Evolutionary conservation across 441 rosid genomes (phyloP), one percentile per base, ranked within the genome.

Genomic region (Syzygium malaccense): DNA sequence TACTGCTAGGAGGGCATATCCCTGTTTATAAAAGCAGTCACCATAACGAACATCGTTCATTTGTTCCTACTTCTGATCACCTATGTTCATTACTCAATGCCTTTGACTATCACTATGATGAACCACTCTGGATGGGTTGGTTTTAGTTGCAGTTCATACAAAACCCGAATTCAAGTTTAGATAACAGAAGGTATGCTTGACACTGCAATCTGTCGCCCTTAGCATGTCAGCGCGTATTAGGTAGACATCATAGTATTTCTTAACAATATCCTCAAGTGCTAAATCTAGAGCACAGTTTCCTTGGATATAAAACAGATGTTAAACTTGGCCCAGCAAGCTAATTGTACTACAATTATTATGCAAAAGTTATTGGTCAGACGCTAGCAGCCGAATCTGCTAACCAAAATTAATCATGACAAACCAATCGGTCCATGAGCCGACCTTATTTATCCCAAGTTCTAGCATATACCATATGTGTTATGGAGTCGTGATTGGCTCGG

Each of bases 1-100:
- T 14, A 90, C 89, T 25, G 94, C 90, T 37, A 95, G 88, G 25
- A 92, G 15, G 30, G 85, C 93, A 45, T 92, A 94, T 85, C 95
- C 96, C 97, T 94, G 92, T 60, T 90, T n/a, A 14, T 10, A 4
- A 20, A 58, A 32, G 87, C 45, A 58, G 56, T 55, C 48, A 28
- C 60, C 64, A 28, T 37, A 14, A 32, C 7, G 53, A 32, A 15
- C 41, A n/a, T 15, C 26, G 53, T 51, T 28, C 2, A 53, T 85
- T 55, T 26, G 41, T 68, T 68, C 55, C 60, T n/a, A 30, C 86
- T 19, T 32, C 55, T 55, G 14, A 56, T 85, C 60, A 4, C 86
- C 57, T 51, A 32, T 14, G 86, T 32, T 54, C 32, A n/a, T 85
- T 66, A 66, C 19, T 66, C 11, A 66, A 66, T 18, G 78, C 78